A percentile compares a stretch with the other conserved stretches of the same genome.
These are phyloP conservation scores for Gonium pectorale DNA, from an alignment of 139 green algal genomes.

Conservation along the genomic window DNA sequence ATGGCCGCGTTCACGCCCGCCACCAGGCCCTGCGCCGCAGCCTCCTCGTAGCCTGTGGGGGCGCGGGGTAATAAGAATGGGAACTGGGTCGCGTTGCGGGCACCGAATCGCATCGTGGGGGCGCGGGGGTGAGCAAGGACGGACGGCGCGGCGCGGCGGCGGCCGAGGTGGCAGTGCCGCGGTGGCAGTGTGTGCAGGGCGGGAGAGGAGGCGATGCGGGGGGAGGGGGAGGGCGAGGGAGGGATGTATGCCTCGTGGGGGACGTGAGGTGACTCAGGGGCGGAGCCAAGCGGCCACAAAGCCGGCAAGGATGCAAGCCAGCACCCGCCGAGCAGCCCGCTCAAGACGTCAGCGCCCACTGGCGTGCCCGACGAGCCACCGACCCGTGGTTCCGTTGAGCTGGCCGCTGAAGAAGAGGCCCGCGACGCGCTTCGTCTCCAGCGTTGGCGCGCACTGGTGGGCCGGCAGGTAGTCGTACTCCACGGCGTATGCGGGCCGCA, in stretches of 20 bases:
- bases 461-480: conserved; percentile 99
- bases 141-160: too few relatives aligned
- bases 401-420: conserved; percentile 98
- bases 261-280: too few relatives aligned
- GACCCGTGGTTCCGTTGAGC: conserved; percentile 97
- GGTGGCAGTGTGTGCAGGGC: too few relatives aligned
- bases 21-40: conserved; percentile 92
- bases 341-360: too few relatives aligned
- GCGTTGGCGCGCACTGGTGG: conserved; percentile 85
- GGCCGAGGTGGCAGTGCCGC: too few relatives aligned
- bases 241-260: too few relatives aligned
- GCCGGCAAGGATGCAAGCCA: too few relatives aligned
- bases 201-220: too few relatives aligned
- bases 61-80: not conserved
- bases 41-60: conserved; percentile 95
- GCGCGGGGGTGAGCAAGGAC: not conserved
- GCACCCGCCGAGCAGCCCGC: too few relatives aligned
- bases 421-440: conserved; percentile 92
- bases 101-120: too few relatives aligned
- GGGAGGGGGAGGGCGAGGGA: too few relatives aligned
- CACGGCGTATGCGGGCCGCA: conserved; percentile 96
- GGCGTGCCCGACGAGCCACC: not conserved
- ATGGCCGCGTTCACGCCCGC: conserved; percentile 93
- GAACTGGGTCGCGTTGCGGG: not conserved
- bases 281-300: too few relatives aligned